Percentiles rank a stretch among this genome's conserved stretches.
Evolutionary conservation across 179 eudicot species (phyloP).

Genomic region (Pouteria campechiana): DNA sequence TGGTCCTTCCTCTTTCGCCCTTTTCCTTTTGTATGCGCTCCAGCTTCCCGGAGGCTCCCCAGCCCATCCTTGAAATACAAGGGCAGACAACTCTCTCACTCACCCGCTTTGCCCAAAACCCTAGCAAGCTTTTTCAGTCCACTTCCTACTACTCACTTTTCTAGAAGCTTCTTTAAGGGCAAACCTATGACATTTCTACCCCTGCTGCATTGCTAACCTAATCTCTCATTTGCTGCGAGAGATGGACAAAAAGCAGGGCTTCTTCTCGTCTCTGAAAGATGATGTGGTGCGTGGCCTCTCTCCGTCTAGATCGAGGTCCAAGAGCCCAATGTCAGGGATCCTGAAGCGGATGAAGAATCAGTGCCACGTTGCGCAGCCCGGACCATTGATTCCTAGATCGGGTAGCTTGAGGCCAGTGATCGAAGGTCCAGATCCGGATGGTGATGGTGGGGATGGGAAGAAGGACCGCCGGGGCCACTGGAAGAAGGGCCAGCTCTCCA

Average conservation of each 20-base stretch:
- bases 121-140: too few relatives aligned
- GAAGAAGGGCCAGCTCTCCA: constrained; percentile 44
- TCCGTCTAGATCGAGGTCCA: constrained; percentile 63
- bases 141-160: too few relatives aligned
- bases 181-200: too few relatives aligned
- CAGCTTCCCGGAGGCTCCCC: too few relatives aligned
- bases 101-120: too few relatives aligned
- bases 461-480: constrained; percentile 55
- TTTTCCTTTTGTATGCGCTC: too few relatives aligned
- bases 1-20: too few relatives aligned
- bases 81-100: too few relatives aligned
- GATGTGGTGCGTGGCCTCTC: constrained; percentile 77
- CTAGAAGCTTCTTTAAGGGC: too few relatives aligned
- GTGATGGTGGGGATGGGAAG: constrained; percentile 34
- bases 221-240: not conserved
- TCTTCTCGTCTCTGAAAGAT: constrained; percentile 61
- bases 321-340: constrained; percentile 47
- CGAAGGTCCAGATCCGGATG: constrained; percentile 81
- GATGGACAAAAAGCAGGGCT: constrained; percentile 76
- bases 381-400: constrained; percentile 43
- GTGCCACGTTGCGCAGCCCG: constrained; percentile 23
- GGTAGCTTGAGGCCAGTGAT: constrained; percentile 60
- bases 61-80: too few relatives aligned
- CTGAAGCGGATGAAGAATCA: constrained; percentile 32
- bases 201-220: too few relatives aligned